Evolutionary conservation across 176 grass and related monocot genomes (phyloP), one percentile per base, ranked within the genome.

Genomic region (Aegilops bicornis): DNA sequence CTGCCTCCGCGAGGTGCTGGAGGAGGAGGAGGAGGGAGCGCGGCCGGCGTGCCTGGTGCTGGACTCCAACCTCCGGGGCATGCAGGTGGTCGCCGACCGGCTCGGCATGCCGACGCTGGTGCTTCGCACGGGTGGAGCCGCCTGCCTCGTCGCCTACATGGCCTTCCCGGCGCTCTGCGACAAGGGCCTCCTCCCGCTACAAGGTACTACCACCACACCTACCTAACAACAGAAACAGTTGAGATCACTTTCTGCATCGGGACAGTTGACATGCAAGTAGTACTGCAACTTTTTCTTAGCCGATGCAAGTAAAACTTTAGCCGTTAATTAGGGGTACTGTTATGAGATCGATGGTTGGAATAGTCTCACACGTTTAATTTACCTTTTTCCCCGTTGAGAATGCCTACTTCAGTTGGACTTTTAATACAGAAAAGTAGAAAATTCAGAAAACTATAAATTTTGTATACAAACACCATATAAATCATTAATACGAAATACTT

Each of bases 111-210:
- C 15, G 79, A 81, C 79, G 79, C 62, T 68, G 24, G 39, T 17
- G 63, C 79, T 81, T 40, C 79, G 79, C 40, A 81, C 62, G 5
- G 61, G 79, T 25, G 39, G 62, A 10, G 79, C 63, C 10, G 63
- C 62, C 9, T 81, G 79, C 79, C 40, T 81, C 62, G 40, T 13
- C 3, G 61, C 79, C 22, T 81, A 67, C 79, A 30, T 81, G 79
- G 79, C 79, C 16, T 81, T 67, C 79, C 40, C 79, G 39, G 63
- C 10, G 79, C 79, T 68, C 63, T 67, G 63, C 63, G 62, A 13
- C 62, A 81, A 33, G 62, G 79, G 79, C 17, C 4, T 83, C 45
- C 81, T 83, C 22, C 81, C 67, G 66, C 69, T 50, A 56, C 0
- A 32, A 54, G 32, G 68, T 69, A 78, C 42, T 36, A 45, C 10